Percentiles rank a stretch among this genome's conserved stretches.
Conservation (phyloP, 768 basidiomycete genomes). For the Auriscalpium microsporum region DNA sequence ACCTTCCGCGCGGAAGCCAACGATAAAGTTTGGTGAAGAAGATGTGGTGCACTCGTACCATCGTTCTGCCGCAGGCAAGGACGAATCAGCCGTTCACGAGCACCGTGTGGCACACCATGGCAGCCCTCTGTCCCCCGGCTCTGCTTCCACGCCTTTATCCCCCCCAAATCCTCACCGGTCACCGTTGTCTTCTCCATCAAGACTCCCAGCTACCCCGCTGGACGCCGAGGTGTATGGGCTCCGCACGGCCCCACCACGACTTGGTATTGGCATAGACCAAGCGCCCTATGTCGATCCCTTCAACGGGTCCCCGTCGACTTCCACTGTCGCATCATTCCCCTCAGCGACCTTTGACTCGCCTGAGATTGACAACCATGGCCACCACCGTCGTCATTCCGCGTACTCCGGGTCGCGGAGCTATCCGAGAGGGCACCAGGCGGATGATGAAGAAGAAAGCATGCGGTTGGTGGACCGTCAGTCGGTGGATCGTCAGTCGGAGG, state of each 20-base stretch:
- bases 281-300: slow-evolving; percentile 5
- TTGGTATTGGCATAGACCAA: not conserved
- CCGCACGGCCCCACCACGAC: slow-evolving; percentile 12
- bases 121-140: slow-evolving; percentile 6
- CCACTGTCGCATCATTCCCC: slow-evolving; percentile 2
- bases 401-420: slow-evolving; percentile 31
- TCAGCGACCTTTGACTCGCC: not conserved
- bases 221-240: not conserved
- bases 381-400: slow-evolving; percentile 27
- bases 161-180: not conserved
- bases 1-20: slow-evolving; percentile 30
- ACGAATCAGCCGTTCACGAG: slow-evolving; percentile 37
- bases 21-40: slow-evolving; percentile 71
- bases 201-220: not conserved
- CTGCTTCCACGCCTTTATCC: not conserved
- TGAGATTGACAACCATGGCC: not conserved
- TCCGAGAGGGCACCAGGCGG: slow-evolving; percentile 29
- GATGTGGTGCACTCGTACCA: slow-evolving; percentile 74
- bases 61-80: slow-evolving; percentile 32
- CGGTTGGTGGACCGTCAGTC: slow-evolving; percentile 33
- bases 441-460: slow-evolving; percentile 55
- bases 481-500: too few relatives aligned
- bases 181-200: not conserved
- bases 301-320: not conserved
- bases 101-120: slow-evolving; percentile 24